These are phyloP conservation scores for Cryoendolithus antarcticus DNA, from an alignment of 2,329 filamentous ascomycete species.

Conservation along the genomic window DNA sequence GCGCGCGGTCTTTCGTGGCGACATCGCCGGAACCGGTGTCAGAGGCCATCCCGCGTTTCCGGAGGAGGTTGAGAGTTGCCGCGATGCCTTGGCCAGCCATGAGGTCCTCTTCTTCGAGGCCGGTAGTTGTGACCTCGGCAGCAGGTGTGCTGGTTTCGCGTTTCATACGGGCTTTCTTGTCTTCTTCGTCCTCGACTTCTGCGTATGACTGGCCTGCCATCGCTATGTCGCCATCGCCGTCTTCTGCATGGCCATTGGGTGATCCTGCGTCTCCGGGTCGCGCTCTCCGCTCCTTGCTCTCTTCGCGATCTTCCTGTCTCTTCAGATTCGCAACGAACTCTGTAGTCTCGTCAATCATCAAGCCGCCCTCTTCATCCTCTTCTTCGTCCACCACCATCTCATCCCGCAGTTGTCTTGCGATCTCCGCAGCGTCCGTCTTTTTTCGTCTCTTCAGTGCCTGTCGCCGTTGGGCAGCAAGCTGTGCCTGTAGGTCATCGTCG, in stretches of 20 bases:
- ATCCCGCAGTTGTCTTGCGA: conserved; percentile 65
- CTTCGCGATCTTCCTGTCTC: conserved; percentile 44
- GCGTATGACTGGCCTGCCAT: conserved; percentile 22
- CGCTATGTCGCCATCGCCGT: conserved; percentile 33
- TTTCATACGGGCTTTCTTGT: conserved; percentile 26
- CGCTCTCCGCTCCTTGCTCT: conserved; percentile 8
- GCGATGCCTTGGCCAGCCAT: conserved; percentile 63
- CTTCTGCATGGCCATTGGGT: conserved; percentile 23
- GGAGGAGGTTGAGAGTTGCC: conserved; percentile 68
- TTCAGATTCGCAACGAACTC: conserved; percentile 85
- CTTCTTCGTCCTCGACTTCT: conserved; percentile 36
- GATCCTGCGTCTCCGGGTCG: conserved; percentile 15
- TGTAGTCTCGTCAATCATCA: conserved; percentile 91
- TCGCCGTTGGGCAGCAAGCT: conserved; percentile 66
- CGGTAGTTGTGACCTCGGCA: conserved; percentile 48
- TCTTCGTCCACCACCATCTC: conserved; percentile 52
- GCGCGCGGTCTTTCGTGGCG: conserved; percentile 44
- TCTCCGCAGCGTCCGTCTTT: conserved; percentile 71
- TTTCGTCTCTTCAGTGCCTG: conserved; percentile 86
- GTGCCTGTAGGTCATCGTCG: conserved; percentile 83
- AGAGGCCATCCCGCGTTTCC: conserved; percentile 71
- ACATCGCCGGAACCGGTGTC: conserved; percentile 43
- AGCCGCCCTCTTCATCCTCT: conserved; percentile 45
- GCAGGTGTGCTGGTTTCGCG: conserved; percentile 30
- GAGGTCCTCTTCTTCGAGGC: conserved; percentile 74